Base-by-base conservation (phyloP, 2,329 filamentous ascomycete genomes). In the Penicillium sp. region DNA sequence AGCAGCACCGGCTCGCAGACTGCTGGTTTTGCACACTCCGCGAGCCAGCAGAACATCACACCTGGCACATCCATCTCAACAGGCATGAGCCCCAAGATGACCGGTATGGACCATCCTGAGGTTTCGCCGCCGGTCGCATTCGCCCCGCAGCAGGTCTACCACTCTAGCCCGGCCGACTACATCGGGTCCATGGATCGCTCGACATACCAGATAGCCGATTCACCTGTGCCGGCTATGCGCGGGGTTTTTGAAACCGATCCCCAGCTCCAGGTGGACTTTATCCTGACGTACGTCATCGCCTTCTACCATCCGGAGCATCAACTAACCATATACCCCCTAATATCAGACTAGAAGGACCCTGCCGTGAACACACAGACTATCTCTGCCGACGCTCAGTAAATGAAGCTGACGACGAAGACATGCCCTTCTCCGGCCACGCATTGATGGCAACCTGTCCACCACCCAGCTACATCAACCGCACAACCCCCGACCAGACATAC, bases 401-500 rank as follows among this genome's bases (percentile, higher is more conserved):
- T 40, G 71, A 78, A 55, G 68, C 81, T 45, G 74, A 78, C 43
- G 84, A 85, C 54, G 78, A 78, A 56, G 81, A 85, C 48, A 77
- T 68, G 62, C 64, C 66, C 1, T 70, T 87, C 34, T 91, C 87
- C 55, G 93, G 91, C 32, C 93, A 98, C 68, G 90, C 88, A 4
- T 75, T 97, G 56, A 97, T 97, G 91, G 87, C 88, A 13, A 87
- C 86, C 13, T 95, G 88, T 64, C 90, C 91, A 38, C 88, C 90
- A 4, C 80, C 83, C 42, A 77, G 74, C 47, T 78, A 82, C 59
- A 77, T 84, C 56, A 69, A 73, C 48, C 72, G 72, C 36, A 74
- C 77, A 26, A 78, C 79, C 1, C 54, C 60, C 38, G 70, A 76
- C 40, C 74, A 80, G 27, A 69, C 73, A 38, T 82, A 82, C 59